These are phyloP conservation scores for Euphorbia lathyris DNA, from an alignment of 345 rosid species.

Conservation along the genomic window DNA sequence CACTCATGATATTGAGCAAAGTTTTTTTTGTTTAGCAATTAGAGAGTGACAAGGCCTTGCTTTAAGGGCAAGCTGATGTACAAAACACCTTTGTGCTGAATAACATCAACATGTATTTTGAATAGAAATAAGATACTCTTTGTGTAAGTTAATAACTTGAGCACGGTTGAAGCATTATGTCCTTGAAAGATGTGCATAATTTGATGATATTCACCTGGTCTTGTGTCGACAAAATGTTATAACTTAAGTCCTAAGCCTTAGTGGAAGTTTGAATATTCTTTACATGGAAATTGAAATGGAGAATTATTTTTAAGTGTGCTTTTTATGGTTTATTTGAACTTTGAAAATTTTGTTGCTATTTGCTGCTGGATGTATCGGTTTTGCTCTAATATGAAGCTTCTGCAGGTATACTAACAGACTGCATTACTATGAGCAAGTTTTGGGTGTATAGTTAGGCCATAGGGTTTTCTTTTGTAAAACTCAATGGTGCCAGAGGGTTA, in stretches of 20 bases:
- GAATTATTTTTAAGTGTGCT: not conserved
- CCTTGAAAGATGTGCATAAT: not conserved
- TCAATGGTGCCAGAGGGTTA: constrained; percentile 51
- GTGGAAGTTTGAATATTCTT: constrained; percentile 1
- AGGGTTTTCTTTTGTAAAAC: constrained; percentile 31
- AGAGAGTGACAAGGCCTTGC: not conserved
- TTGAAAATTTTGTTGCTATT: not conserved
- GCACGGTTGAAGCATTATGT: not conserved
- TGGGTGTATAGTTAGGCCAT: constrained; percentile 17
- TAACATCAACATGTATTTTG: not conserved
- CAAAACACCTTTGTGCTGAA: not conserved
- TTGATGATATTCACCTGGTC: not conserved
- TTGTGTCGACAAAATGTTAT: not conserved
- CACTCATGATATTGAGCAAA: not conserved
- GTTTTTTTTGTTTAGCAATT: not conserved
- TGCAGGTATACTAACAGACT: constrained; percentile 21
- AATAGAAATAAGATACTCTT: not conserved
- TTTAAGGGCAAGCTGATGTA: not conserved
- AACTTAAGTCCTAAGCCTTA: not conserved
- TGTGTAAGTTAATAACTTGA: not conserved
- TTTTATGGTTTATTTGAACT: constrained; percentile 3
- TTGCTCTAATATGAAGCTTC: constrained; percentile 15
- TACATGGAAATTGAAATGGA: not conserved
- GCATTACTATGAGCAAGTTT: constrained; percentile 16
- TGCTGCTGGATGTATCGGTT: not conserved